Conservation (phyloP, 225 moss, liverwort and hornwort genomes). For the Straminergon stramineum region DNA sequence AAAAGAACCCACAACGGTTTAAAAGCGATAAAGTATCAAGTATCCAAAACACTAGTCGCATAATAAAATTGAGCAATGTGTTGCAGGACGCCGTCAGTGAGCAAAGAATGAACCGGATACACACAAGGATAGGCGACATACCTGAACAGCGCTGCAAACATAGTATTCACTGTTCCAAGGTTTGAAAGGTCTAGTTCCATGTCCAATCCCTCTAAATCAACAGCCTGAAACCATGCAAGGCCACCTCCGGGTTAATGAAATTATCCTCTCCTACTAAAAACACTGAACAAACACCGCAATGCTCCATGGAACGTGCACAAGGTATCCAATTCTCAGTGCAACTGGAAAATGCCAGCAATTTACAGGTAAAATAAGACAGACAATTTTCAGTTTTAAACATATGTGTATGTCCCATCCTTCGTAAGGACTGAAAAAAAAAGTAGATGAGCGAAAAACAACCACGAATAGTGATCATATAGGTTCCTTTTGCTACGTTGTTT, state of each 20-base stretch:
- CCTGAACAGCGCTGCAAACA: slow-evolving; percentile 99
- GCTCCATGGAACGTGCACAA: background rate
- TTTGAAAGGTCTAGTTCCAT: slow-evolving; percentile 97
- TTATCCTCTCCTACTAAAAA: background rate
- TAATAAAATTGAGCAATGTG: background rate
- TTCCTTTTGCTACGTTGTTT: background rate
- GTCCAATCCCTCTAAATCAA: slow-evolving; percentile 87
- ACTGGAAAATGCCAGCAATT: background rate
- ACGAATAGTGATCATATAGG: background rate
- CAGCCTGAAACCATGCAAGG: slow-evolving; percentile 46
- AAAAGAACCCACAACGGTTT: background rate
- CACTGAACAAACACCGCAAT: background rate
- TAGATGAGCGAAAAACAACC: background rate
- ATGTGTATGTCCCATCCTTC: background rate
- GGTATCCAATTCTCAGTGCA: background rate
- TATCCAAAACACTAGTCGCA: background rate
- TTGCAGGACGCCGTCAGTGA: background rate
- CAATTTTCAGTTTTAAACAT: background rate
- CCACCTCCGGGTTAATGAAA: background rate
- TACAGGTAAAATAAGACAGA: background rate
- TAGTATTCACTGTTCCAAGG: slow-evolving; percentile 90
- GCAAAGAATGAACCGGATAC: background rate
- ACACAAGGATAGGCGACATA: background rate
- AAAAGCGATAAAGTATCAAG: background rate
- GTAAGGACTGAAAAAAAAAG: background rate